Conservation (phyloP, 192 early-diverging fungal genomes). For the Phlyctochytrium bullatum region DNA sequence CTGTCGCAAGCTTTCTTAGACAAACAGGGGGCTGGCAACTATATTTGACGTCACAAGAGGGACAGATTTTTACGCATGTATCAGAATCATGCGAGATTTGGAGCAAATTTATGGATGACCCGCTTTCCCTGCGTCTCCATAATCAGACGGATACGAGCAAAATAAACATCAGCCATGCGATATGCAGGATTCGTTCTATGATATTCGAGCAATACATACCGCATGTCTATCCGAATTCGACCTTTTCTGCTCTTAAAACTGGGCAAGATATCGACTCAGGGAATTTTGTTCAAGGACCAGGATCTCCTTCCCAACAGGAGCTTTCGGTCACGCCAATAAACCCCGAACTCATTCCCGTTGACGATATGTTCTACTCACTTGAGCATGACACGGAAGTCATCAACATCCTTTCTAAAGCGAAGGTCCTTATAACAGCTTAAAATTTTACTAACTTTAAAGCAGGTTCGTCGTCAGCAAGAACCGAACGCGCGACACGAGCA, state of each 20-base stretch:
- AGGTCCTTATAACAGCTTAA: too few relatives aligned
- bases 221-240: constrained; percentile 46
- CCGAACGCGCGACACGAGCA: too few relatives aligned
- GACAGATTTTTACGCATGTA: constrained; percentile 19
- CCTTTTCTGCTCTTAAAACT: constrained; percentile 29
- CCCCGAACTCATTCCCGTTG: constrained; percentile 41
- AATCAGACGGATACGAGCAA: background rate
- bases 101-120: constrained; percentile 37
- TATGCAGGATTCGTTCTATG: constrained; percentile 68
- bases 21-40: constrained; percentile 16
- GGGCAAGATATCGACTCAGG: background rate
- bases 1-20: too few relatives aligned
- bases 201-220: constrained; percentile 76
- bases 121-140: background rate
- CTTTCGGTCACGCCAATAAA: background rate
- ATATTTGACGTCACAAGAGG: constrained; percentile 26
- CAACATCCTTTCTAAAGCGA: constrained; percentile 39
- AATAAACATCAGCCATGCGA: constrained; percentile 34
- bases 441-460: too few relatives aligned
- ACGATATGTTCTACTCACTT: constrained; percentile 65
- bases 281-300: background rate
- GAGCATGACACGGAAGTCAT: constrained; percentile 64
- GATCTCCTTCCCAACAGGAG: background rate
- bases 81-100: constrained; percentile 39
- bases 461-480: too few relatives aligned